Evolutionary conservation across 371 early-diverging fungal species (phyloP).

Genomic region (Nematocida minor): DNA sequence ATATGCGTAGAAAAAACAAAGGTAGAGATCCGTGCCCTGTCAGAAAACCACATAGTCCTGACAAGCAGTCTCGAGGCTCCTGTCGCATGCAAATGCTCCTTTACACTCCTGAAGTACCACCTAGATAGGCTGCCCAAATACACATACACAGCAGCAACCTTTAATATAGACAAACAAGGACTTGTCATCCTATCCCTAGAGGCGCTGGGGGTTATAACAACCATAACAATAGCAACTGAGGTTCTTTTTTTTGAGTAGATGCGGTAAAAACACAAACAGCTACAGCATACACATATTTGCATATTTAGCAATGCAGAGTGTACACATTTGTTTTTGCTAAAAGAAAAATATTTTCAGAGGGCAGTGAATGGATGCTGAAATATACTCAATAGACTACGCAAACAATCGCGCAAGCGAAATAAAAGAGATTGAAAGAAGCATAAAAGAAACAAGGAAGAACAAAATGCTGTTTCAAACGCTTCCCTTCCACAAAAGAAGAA

Average conservation of each 20-base stretch:
- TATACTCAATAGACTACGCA: slow-evolving; percentile 45
- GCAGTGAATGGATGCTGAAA: slow-evolving; percentile 24
- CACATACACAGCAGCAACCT: background rate
- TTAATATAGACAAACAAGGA: background rate
- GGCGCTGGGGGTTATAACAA: slow-evolving; percentile 19
- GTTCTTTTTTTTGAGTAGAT: slow-evolving; percentile 2
- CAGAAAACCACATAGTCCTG: background rate
- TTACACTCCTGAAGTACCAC: slow-evolving; percentile 35
- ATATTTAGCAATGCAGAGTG: too few species aligned
- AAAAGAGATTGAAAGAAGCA: slow-evolving; percentile 43
- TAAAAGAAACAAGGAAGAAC: slow-evolving; percentile 24
- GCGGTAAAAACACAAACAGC: too few species aligned
- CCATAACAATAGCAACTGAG: slow-evolving; percentile 22
- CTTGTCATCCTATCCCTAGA: slow-evolving; percentile 21
- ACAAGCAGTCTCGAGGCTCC: background rate
- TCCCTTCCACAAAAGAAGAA: slow-evolving; percentile 53
- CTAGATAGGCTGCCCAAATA: slow-evolving; percentile 30
- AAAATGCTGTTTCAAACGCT: slow-evolving; percentile 54
- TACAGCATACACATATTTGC: too few species aligned
- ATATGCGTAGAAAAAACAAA: background rate
- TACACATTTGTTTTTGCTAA: too few species aligned
- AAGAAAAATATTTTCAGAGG: too few species aligned
- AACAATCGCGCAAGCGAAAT: slow-evolving; percentile 33
- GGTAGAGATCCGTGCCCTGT: background rate
- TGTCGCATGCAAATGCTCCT: background rate